Percentiles rank a stretch among this genome's conserved stretches.
Evolutionary conservation across 495 filamentous ascomycete species (phyloP).

Genomic region (Sordaria brevicollis): DNA sequence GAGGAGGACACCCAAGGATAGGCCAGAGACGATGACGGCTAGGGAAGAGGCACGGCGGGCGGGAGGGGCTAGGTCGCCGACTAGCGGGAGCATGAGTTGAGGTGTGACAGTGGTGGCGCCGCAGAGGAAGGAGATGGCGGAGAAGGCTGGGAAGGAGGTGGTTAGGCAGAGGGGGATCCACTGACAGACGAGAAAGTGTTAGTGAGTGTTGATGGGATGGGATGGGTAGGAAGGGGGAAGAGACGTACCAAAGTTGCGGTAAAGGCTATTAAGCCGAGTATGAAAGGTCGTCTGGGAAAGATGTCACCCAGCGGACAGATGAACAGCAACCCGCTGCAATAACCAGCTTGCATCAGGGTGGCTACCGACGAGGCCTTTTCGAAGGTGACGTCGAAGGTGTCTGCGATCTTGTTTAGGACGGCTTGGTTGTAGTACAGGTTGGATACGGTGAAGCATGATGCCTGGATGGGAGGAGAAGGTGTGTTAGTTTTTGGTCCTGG

Average conservation of each 20-base stretch:
- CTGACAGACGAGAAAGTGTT: constrained; percentile 15
- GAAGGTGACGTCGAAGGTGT: constrained; percentile 49
- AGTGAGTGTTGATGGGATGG: not conserved
- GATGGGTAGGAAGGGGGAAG: not conserved
- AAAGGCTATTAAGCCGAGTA: constrained; percentile 52
- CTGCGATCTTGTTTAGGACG: constrained; percentile 53
- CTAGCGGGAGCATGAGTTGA: constrained; percentile 75
- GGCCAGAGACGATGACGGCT: constrained; percentile 67
- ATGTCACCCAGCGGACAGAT: constrained; percentile 74
- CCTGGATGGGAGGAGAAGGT: constrained; percentile 7
- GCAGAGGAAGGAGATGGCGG: constrained; percentile 57
- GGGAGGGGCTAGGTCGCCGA: constrained; percentile 69
- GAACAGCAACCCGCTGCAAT: constrained; percentile 63
- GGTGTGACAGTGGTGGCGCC: constrained; percentile 75
- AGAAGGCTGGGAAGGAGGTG: constrained; percentile 50
- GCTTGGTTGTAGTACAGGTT: constrained; percentile 65
- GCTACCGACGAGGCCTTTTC: constrained; percentile 52
- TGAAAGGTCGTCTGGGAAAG: constrained; percentile 57
- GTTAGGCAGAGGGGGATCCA: constrained; percentile 67
- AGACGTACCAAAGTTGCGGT: constrained; percentile 52
- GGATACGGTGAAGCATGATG: constrained; percentile 42
- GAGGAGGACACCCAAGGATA: constrained; percentile 65
- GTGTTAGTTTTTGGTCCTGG: not conserved
- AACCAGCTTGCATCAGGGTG: constrained; percentile 72
- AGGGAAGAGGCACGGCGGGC: constrained; percentile 56